Evolutionary conservation across 2,329 filamentous ascomycete species (phyloP).

Genomic region (Pseudogymnoascus sp.): DNA sequence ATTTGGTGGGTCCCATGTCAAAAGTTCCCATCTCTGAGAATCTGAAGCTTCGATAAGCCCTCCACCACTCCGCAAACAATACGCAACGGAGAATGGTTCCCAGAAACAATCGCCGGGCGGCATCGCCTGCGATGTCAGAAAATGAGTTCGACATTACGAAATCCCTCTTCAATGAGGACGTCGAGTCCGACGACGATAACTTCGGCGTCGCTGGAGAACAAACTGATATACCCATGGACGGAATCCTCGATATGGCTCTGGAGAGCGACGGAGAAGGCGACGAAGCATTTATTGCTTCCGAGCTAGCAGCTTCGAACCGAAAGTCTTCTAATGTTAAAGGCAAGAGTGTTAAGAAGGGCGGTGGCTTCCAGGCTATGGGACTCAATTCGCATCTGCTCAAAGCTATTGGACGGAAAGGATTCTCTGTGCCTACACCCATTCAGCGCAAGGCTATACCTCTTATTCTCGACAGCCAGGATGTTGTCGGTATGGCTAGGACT

Average conservation of each 20-base stretch:
- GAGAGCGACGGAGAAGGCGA: constrained; percentile 58
- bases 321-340: constrained; percentile 77
- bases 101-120: constrained; percentile 44
- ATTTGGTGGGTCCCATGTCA: constrained; percentile 8
- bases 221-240: constrained; percentile 18
- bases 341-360: constrained; percentile 83
- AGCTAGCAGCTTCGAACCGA: constrained; percentile 79
- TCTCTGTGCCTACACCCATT: constrained; percentile 92
- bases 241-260: constrained; percentile 48
- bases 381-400: constrained; percentile 77
- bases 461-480: constrained; percentile 80
- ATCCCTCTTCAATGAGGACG: constrained; percentile 59
- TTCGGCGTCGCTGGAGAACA: constrained; percentile 24
- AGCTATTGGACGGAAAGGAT: constrained; percentile 87
- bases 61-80: constrained; percentile 6
- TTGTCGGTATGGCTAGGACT: constrained; percentile 99
- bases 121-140: constrained; percentile 78
- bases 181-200: constrained; percentile 39
- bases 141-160: constrained; percentile 84
- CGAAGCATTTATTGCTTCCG: constrained; percentile 81
- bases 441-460: constrained; percentile 94
- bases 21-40: constrained; percentile 7
- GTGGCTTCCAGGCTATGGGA: constrained; percentile 94
- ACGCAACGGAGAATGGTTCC: constrained; percentile 8
- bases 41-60: constrained; percentile 5